phyloP scores from a whole-genome alignment of 1,139 yeast genomes.

The Nakaseomyces nivariensis region DNA sequence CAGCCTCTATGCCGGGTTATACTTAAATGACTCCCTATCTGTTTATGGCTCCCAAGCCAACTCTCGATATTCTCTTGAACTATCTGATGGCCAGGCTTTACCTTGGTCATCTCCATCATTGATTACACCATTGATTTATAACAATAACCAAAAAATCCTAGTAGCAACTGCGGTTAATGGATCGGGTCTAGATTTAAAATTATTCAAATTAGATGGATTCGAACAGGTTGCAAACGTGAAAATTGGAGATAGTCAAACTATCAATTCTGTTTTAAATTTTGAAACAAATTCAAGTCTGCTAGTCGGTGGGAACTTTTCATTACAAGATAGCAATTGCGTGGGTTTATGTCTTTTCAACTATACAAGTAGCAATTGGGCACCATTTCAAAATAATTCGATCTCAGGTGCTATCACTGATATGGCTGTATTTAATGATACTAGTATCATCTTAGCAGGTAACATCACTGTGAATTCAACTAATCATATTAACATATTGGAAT shows the following conservation, averaged over 20 bases:
- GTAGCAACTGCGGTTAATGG: conserved; percentile 16
- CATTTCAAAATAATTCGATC: conserved; percentile 33
- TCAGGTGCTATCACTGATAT: conserved; percentile 49
- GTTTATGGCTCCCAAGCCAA: conserved; percentile 23
- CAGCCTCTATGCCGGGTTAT: conserved; percentile 16
- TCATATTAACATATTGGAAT: conserved; percentile 13
- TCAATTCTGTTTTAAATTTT: conserved; percentile 46
- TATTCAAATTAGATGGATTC: conserved; percentile 18
- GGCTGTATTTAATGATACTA: conserved; percentile 40
- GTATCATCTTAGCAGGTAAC: conserved; percentile 56
- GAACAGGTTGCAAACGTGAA: conserved; percentile 13
- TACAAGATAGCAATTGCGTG: conserved; percentile 51
- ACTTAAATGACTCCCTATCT: conserved; percentile 18
- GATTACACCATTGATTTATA: conserved; percentile 13
- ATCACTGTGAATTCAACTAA: conserved; percentile 22
- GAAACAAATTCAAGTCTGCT: conserved; percentile 44
- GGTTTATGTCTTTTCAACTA: conserved; percentile 63
- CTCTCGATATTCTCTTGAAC: conserved; percentile 35
- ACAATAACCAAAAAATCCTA: conserved; percentile 10
- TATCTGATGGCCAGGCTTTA: conserved; percentile 4
- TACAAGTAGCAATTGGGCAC: conserved; percentile 44
- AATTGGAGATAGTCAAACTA: conserved; percentile 30
- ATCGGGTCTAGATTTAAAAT: conserved; percentile 8
- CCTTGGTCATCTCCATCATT: conserved; percentile 12
- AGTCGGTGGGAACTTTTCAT: conserved; percentile 69